Evolutionary conservation across 2,329 filamentous ascomycete genomes (phyloP).

Genomic region (Alternaria solani): DNA sequence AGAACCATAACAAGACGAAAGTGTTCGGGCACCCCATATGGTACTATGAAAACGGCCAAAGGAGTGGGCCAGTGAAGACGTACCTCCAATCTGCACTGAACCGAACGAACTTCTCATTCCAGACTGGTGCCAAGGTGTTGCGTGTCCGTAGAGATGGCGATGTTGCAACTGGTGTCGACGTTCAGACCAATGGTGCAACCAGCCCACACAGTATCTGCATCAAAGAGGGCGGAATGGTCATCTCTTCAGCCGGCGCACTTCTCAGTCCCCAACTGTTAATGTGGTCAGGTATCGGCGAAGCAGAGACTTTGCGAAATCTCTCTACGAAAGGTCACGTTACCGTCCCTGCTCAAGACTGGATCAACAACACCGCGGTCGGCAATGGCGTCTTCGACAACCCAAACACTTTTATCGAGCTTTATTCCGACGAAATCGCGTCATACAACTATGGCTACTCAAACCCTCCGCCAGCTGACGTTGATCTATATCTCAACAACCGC

Average conservation of each 20-base stretch:
- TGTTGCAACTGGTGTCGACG: slow-evolving; percentile 55
- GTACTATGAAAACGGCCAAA: slow-evolving; percentile 59
- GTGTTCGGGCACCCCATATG: slow-evolving; percentile 61
- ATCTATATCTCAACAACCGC: slow-evolving; percentile 58
- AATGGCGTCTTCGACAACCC: slow-evolving; percentile 64
- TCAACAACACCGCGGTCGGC: slow-evolving; percentile 61
- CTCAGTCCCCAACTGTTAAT: slow-evolving; percentile 51
- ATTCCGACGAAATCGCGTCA: slow-evolving; percentile 54
- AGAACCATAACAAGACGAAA: slow-evolving; percentile 54
- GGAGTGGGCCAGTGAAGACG: slow-evolving; percentile 59
- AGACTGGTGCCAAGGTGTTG: slow-evolving; percentile 55
- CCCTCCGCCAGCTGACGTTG: slow-evolving; percentile 53
- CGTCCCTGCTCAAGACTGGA: slow-evolving; percentile 53
- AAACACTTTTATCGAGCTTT: slow-evolving; percentile 63
- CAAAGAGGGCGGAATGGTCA: slow-evolving; percentile 38
- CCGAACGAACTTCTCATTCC: slow-evolving; percentile 46
- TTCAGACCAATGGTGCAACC: slow-evolving; percentile 43
- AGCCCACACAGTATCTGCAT: slow-evolving; percentile 41
- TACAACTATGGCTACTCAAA: slow-evolving; percentile 59
- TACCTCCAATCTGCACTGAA: slow-evolving; percentile 61
- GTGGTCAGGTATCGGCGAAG: slow-evolving; percentile 50
- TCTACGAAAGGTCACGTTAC: slow-evolving; percentile 49
- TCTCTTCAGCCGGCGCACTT: slow-evolving; percentile 46
- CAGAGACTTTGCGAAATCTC: slow-evolving; percentile 38
- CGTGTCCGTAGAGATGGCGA: slow-evolving; percentile 54